Evolutionary conservation across 2,329 filamentous ascomycete species (phyloP), one percentile per base, ranked within the genome.

Genomic region (Penicillium sp.): DNA sequence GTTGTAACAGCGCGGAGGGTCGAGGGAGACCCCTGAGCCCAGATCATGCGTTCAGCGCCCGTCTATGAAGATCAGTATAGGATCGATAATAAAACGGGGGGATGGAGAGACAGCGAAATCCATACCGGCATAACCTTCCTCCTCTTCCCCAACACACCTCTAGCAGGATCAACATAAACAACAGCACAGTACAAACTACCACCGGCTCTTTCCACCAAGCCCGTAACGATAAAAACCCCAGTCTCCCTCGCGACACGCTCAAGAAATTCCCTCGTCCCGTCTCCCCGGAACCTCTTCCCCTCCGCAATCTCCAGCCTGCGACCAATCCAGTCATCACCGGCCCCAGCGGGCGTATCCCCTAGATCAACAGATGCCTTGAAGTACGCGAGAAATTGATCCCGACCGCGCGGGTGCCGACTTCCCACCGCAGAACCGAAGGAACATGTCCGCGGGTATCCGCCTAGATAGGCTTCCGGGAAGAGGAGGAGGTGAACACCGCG

Each of bases 381-480:
- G 7, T 95, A 95, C 4, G 76, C 72, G 8, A 90, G 77, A 64
- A 84, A 96, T 61, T 93, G 88, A 21, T 95, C 87, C n/a, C 89
- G 79, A 5, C 89, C 90, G 38, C 75, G 73, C 2, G 77, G 73
- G 0, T 78, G 76, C 29, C 89, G 82, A 19, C 76, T 74, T 4
- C 90, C 90, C 4, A 95, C 76, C 1, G 79, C 76, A 41, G 81
- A 82, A 3, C 89, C 89, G 62, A 95, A 95, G 43, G 74, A 73
- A 53, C 83, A 83, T 19, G 85, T 88, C n/a, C 89, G 84, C n/a
- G 90, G 90, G 65, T 96, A 95, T 2, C 90, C 90, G 47, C 90
- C 90, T 1, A 96, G 77, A 64, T 88, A 95, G 26, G 89, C 90
- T 73, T 96, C 90, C 0, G 90, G 90, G 54, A 95, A 89, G 50